Evolutionary conservation across 2,329 filamentous ascomycete genomes (phyloP).

Genomic region (Diatrype stigma): DNA sequence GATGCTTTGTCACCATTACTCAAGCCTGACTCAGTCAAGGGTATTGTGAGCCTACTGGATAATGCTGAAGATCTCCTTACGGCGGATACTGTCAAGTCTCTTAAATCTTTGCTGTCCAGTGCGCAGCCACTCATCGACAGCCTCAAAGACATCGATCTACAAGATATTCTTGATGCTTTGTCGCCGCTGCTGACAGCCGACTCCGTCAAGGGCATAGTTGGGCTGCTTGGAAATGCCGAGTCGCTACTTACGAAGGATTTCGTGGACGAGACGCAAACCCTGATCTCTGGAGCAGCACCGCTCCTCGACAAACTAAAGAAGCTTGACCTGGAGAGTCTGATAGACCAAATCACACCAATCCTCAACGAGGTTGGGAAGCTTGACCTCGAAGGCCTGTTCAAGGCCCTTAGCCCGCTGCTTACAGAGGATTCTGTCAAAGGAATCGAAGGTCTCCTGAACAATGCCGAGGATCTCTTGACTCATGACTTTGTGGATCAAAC

Average conservation of each 20-base stretch:
- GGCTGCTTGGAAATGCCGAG: slow-evolving; percentile 33
- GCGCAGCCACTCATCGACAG: slow-evolving; percentile 28
- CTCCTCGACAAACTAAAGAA: slow-evolving; percentile 27
- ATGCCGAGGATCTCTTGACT: slow-evolving; percentile 27
- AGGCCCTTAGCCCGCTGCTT: slow-evolving; percentile 31
- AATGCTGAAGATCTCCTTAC: slow-evolving; percentile 36
- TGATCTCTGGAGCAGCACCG: slow-evolving; percentile 22
- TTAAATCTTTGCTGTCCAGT: slow-evolving; percentile 18
- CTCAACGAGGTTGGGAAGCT: slow-evolving; percentile 25
- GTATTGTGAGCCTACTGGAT: slow-evolving; percentile 28
- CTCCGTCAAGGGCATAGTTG: slow-evolving; percentile 26
- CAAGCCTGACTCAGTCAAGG: slow-evolving; percentile 22
- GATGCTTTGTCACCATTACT: slow-evolving; percentile 31
- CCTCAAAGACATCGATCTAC: slow-evolving; percentile 29
- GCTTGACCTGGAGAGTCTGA: slow-evolving; percentile 32
- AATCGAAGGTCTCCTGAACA: slow-evolving; percentile 26
- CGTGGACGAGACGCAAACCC: slow-evolving; percentile 16
- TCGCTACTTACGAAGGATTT: slow-evolving; percentile 28
- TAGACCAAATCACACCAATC: slow-evolving; percentile 26
- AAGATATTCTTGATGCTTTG: slow-evolving; percentile 29
- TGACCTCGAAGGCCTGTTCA: slow-evolving; percentile 24
- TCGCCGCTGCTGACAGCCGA: slow-evolving; percentile 28
- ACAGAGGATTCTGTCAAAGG: slow-evolving; percentile 29
- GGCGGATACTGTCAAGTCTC: slow-evolving; percentile 15
- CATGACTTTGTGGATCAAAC: slow-evolving; percentile 24